Evolutionary conservation across 345 rosid genomes (phyloP).

Genomic region (Populus pruinosa): DNA sequence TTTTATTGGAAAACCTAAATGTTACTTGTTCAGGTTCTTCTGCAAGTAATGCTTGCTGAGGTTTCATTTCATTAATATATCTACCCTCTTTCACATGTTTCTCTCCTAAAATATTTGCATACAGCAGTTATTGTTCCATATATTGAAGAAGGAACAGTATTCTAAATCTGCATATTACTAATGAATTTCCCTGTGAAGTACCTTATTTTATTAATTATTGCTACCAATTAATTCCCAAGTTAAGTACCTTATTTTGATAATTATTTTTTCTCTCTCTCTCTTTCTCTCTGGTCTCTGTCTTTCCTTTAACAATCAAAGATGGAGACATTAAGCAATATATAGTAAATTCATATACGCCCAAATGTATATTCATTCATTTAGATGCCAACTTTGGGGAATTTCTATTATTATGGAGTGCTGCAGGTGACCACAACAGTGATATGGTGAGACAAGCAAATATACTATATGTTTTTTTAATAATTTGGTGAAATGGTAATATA

Average conservation of each 20-base stretch:
- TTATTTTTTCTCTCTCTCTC: neutral
- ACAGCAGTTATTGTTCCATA: neutral
- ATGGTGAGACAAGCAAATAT: too few species aligned
- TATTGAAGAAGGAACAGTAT: neutral
- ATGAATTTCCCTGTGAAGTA: neutral
- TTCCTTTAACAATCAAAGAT: neutral
- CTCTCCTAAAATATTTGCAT: constrained; percentile 7
- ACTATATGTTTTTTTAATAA: too few species aligned
- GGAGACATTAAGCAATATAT: neutral
- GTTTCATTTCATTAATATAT: constrained; percentile 31
- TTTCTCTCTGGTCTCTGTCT: neutral
- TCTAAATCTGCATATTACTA: neutral
- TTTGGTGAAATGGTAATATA: too few species aligned
- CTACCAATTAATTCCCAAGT: neutral
- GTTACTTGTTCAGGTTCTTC: constrained; percentile 43
- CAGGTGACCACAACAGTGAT: too few species aligned
- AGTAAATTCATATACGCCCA: too few species aligned
- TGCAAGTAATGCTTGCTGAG: constrained; percentile 21
- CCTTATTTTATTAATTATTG: constrained; percentile 1
- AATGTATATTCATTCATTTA: too few species aligned
- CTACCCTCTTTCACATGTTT: constrained; percentile 14
- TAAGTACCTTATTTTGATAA: neutral
- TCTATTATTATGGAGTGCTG: too few species aligned
- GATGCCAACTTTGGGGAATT: too few species aligned
- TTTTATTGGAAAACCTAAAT: constrained; percentile 41